Percentiles rank a stretch among this genome's conserved stretches.
These are phyloP conservation scores for Aphanoascus verrucosus DNA, from an alignment of 2,329 filamentous ascomycete species.

Conservation along the genomic window DNA sequence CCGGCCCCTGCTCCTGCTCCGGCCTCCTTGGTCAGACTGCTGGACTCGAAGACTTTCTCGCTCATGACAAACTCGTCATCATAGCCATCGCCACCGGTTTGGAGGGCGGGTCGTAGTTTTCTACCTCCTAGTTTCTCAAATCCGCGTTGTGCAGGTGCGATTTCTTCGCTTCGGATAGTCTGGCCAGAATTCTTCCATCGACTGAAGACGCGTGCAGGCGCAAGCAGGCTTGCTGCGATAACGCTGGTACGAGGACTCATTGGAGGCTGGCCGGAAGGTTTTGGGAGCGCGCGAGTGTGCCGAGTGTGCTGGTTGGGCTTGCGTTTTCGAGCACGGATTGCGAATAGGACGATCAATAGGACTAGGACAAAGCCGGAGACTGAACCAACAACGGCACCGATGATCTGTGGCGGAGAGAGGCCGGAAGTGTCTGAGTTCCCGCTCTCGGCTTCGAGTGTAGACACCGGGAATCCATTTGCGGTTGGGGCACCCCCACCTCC, in stretches of 20 bases:
- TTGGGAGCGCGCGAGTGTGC: slow-evolving; percentile 12
- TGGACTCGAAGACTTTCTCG: slow-evolving; percentile 24
- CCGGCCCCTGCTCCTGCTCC: too few species aligned
- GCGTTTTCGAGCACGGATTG: slow-evolving; percentile 45
- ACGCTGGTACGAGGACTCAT: slow-evolving; percentile 29
- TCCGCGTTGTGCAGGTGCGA: slow-evolving; percentile 35
- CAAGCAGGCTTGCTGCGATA: slow-evolving; percentile 31
- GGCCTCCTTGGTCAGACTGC: slow-evolving; percentile 20
- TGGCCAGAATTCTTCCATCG: slow-evolving; percentile 32
- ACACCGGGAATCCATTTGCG: slow-evolving; percentile 1
- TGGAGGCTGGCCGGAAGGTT: slow-evolving; percentile 13
- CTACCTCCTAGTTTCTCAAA: slow-evolving; percentile 42
- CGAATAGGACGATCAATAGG: slow-evolving; percentile 38
- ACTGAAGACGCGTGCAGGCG: slow-evolving; percentile 31
- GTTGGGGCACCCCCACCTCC: slow-evolving; percentile 13
- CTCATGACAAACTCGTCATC: slow-evolving; percentile 24
- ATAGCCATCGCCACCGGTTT: slow-evolving; percentile 38
- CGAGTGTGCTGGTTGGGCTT: slow-evolving; percentile 5
- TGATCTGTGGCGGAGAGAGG: slow-evolving; percentile 42
- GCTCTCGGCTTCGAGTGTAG: slow-evolving; percentile 9
- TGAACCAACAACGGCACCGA: slow-evolving; percentile 54
- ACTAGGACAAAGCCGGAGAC: slow-evolving; percentile 47
- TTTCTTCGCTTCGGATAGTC: slow-evolving; percentile 27
- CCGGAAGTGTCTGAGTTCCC: slow-evolving; percentile 17
- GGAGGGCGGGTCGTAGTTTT: slow-evolving; percentile 39